Conservation (phyloP, 441 rosid species). For the Populus tomentosa region DNA sequence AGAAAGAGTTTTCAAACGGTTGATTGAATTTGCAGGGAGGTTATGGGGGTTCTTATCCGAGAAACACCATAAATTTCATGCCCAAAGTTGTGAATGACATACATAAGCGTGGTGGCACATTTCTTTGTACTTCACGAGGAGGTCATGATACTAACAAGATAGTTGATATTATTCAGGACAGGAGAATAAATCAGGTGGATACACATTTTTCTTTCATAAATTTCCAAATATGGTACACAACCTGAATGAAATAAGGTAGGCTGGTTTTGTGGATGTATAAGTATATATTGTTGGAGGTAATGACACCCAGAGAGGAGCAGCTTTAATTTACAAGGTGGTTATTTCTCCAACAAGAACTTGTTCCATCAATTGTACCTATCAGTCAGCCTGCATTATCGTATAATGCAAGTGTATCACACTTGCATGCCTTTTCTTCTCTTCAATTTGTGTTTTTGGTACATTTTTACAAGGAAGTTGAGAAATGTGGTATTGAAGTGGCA, state of each 20-base stretch:
- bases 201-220: constrained; percentile 9
- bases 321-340: constrained; percentile 41
- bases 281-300: constrained; percentile 58
- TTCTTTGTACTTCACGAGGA: constrained; percentile 49
- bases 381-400: not conserved
- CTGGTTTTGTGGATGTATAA: constrained; percentile 22
- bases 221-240: not conserved
- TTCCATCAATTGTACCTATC: not conserved
- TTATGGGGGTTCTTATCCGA: constrained; percentile 51
- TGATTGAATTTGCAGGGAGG: constrained; percentile 41
- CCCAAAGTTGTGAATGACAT: constrained; percentile 52
- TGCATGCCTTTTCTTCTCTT: not conserved
- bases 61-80: constrained; percentile 35
- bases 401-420: not conserved
- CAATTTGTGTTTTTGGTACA: constrained; percentile 12
- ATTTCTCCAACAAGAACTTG: not conserved
- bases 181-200: constrained; percentile 51
- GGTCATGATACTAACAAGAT: constrained; percentile 52
- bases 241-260: not conserved
- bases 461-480: constrained; percentile 49
- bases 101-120: constrained; percentile 58
- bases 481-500: constrained; percentile 50
- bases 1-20: not conserved
- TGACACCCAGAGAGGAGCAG: constrained; percentile 57
- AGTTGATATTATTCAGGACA: constrained; percentile 52